Evolutionary conservation across 2,329 filamentous ascomycete species (phyloP), one percentile per base, ranked within the genome.

Genomic region (Calonectria henricotiae): DNA sequence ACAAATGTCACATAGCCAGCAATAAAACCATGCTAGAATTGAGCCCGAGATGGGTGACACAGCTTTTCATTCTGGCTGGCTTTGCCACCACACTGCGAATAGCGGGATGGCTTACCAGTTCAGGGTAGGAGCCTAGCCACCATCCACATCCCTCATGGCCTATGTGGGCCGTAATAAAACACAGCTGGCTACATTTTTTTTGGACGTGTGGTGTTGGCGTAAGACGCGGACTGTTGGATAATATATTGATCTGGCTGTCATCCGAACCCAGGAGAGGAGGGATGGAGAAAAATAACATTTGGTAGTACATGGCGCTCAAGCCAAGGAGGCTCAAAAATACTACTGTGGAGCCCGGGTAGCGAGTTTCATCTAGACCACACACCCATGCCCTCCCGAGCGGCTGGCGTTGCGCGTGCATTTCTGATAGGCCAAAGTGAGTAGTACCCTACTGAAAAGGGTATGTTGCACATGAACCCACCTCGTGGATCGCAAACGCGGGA

Each of bases 391-490:
- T 46, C 43, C 43, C 43, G 43, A 46, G 43, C n/a, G 43, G 41
- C 43, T 37, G 43, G 20, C 43, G 43, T 46, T 46, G 43, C n/a
- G 4, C 43, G n/a, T 5, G n/a, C n/a, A 46, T 46, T 46, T 11
- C 43, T 46, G 43, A 46, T 46, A 46, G 43, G 43, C n/a, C 20
- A 7, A 12, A 2, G n/a, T 8, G n/a, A 46, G 43, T 20, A 23
- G 43, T 7, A 46, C 43, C 4, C 20, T 46, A 11, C 43, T 46
- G 8, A 46, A 46, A 46, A 12, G 43, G 43, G 43, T n/a, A 46
- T 46, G 43, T 46, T 46, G n/a, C 43, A 46, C 23, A 6, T 46
- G n/a, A 46, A 46, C 43, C 43, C 43, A 46, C 43, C 43, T 23
- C 35, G n/a, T 46, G 43, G 43, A 46, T 5, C 43, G 8, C 43